These are phyloP conservation scores for Singerocomus inundabilis DNA, from an alignment of 1,284 basidiomycete species.

Conservation along the genomic window DNA sequence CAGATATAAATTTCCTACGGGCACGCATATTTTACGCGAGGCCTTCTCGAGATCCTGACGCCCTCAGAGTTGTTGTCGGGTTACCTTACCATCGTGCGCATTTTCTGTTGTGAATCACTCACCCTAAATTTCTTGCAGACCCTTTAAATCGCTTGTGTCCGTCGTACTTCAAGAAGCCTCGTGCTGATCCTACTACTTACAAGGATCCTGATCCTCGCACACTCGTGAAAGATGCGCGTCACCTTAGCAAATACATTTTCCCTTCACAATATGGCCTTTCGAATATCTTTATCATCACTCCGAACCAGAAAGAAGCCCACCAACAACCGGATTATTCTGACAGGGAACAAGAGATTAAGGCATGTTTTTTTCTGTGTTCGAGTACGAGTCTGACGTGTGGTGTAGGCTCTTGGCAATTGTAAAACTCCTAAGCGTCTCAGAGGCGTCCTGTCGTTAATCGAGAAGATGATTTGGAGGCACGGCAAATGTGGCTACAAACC, in stretches of 20 bases:
- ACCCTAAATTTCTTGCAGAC: conserved; percentile 44
- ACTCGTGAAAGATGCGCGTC: conserved; percentile 52
- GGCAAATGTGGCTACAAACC: conserved; percentile 68
- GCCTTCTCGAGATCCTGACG: conserved; percentile 48
- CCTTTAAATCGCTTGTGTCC: conserved; percentile 56
- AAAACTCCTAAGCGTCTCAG: conserved; percentile 77
- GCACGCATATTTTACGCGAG: conserved; percentile 68
- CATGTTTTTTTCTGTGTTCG: conserved; percentile 20
- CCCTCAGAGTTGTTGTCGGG: conserved; percentile 53
- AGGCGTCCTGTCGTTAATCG: conserved; percentile 50
- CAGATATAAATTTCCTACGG: conserved; percentile 56
- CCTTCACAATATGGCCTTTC: conserved; percentile 71
- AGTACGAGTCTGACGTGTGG: not conserved
- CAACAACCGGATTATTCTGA: conserved; percentile 55
- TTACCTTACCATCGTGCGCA: conserved; percentile 65
- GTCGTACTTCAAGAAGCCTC: conserved; percentile 36
- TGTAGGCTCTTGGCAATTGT: conserved; percentile 44
- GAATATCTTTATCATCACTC: conserved; percentile 47
- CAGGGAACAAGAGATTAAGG: conserved; percentile 73
- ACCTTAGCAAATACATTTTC: conserved; percentile 81
- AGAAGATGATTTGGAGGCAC: conserved; percentile 68
- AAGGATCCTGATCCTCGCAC: conserved; percentile 43
- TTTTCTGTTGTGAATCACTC: not conserved
- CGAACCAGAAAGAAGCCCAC: conserved; percentile 29
- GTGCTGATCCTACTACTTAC: conserved; percentile 25